These are phyloP conservation scores for Candida tropicalis DNA, from an alignment of 1,139 yeast genomes.

Conservation along the genomic window DNA sequence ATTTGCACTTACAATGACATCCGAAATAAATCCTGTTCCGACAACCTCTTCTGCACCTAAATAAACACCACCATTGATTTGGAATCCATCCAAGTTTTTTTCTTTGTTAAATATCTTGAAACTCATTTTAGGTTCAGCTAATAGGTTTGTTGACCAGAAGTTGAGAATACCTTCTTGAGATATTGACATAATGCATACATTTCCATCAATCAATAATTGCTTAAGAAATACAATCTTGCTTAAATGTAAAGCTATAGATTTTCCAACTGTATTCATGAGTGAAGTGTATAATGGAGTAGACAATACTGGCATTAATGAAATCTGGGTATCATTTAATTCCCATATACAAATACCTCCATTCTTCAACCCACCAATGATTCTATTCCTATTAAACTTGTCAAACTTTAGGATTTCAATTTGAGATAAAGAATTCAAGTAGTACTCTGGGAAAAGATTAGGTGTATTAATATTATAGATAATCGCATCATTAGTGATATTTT, in stretches of 20 bases:
- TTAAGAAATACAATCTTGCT: constrained; percentile 13
- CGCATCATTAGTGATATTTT: constrained; percentile 27
- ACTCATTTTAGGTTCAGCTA: constrained; percentile 34
- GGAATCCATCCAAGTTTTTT: not conserved
- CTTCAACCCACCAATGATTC: constrained; percentile 39
- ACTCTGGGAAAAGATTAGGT: constrained; percentile 43
- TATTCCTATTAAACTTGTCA: constrained; percentile 31
- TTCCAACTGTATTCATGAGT: not conserved
- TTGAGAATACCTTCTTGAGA: constrained; percentile 41
- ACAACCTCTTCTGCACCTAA: constrained; percentile 11
- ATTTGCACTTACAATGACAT: constrained; percentile 8
- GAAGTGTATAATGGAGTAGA: constrained; percentile 14
- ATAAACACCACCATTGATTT: constrained; percentile 8
- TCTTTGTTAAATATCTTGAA: constrained; percentile 17
- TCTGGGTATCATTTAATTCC: constrained; percentile 27
- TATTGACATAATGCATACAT: constrained; percentile 31
- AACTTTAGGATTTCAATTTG: constrained; percentile 49
- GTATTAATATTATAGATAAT: constrained; percentile 29
- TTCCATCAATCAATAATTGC: constrained; percentile 26
- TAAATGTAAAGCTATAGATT: constrained; percentile 9
- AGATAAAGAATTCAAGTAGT: constrained; percentile 40
- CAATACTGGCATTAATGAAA: constrained; percentile 27
- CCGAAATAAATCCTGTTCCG: constrained; percentile 9
- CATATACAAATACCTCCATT: constrained; percentile 44
- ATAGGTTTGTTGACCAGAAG: constrained; percentile 43